Base-by-base conservation (phyloP, 345 rosid genomes). In the Ceriops decandra region DNA sequence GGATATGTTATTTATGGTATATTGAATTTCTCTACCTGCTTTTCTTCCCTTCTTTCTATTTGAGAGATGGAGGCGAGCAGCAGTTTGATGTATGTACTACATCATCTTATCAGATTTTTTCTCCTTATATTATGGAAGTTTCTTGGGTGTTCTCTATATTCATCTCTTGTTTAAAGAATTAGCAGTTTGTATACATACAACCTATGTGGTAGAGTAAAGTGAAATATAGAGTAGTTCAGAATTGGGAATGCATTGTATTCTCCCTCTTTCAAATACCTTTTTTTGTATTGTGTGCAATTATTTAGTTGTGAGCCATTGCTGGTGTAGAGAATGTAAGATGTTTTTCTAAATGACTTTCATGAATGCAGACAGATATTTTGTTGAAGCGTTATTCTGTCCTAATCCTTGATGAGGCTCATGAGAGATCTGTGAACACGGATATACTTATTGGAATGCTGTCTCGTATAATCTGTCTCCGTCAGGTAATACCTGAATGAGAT, bases 381-480 rank as follows among this genome's bases (percentile, higher is more conserved):
- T 72, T 93, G 85, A 89, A 79, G 75, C 86, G 85, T 52, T 93
- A 93, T 83, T 93, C 96, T 5, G 89, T 90, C 77, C 80, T 93
- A 69, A 81, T 93, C 72, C 85, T 93, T 64, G 97, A 90, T 69
- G 97, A 93, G 81, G 97, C 97, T 70, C 98, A 93, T 75, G 98
- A 93, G 76, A 87, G 98, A 79, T 90, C 92, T 85, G 78, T 90
- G 73, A 93, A 90, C 82, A 93, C 97, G 21, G 98, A 93, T 80
- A 90, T 93, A 79, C 90, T 93, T 59, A 90, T 90, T 21, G 96
- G 98, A 63, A 88, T 93, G 96, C 89, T 93, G 65, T 87, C 96
- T 52, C 87, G 92, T 64, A 82, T 86, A 72, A 80, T 88, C 78
- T 79, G 49, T 63, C 80, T 83, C 67, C 97, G 97, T 47, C 87